These are phyloP conservation scores for Chiua virens DNA, from an alignment of 768 basidiomycete species.

Conservation along the genomic window DNA sequence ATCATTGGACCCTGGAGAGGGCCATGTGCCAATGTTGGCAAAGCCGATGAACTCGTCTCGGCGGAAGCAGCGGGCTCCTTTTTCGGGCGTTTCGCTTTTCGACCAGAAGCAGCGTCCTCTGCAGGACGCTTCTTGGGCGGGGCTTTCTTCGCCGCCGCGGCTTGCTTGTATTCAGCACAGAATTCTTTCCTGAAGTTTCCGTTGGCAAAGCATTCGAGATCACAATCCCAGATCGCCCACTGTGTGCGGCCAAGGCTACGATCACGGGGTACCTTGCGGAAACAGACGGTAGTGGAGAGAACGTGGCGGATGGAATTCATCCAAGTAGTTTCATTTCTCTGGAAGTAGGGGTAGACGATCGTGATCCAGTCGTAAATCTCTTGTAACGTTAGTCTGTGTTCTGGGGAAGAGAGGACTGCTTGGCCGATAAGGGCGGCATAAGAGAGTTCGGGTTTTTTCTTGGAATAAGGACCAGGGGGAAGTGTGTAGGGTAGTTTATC, in stretches of 20 bases:
- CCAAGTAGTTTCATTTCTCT: conserved; percentile 92
- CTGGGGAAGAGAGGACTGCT: conserved; percentile 82
- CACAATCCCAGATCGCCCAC: conserved; percentile 86
- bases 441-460: conserved; percentile 78
- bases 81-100: conserved; percentile 50
- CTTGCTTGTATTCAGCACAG: conserved; percentile 39
- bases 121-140: conserved; percentile 39
- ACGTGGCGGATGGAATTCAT: conserved; percentile 99
- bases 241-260: conserved; percentile 77
- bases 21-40: conserved; percentile 19
- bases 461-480: conserved; percentile 82
- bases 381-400: conserved; percentile 84
- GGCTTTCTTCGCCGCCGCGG: conserved; percentile 27
- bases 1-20: conserved; percentile 17
- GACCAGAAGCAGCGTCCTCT: conserved; percentile 37
- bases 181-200: conserved; percentile 77
- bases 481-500: conserved; percentile 71
- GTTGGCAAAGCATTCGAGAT: conserved; percentile 77
- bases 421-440: conserved; percentile 97
- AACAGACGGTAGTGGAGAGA: conserved; percentile 87
- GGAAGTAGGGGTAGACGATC: conserved; percentile 90
- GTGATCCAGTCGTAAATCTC: conserved; percentile 98
- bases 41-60: conserved; percentile 23
- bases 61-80: conserved; percentile 32
- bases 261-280: conserved; percentile 81